A percentile compares a stretch with the other conserved stretches of the same genome.
Conservation (phyloP, 2,329 filamentous ascomycete species). For the Pseudopyrenochaeta lycopersici region DNA sequence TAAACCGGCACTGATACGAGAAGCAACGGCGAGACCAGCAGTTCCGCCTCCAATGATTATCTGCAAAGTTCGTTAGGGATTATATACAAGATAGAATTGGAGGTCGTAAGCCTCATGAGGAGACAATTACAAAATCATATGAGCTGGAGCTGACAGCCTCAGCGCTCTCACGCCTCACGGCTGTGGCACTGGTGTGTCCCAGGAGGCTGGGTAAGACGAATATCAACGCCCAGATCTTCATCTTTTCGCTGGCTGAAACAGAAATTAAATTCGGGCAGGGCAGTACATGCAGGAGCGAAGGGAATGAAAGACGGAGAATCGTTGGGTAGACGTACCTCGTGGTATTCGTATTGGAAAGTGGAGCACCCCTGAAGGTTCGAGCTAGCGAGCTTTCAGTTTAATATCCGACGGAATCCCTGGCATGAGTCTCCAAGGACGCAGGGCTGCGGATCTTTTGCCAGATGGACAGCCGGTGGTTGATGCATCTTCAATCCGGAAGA, state of each 20-base stretch:
- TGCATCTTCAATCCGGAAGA: background rate
- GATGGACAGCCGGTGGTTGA: background rate
- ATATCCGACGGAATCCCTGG: background rate
- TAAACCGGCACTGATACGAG: slow-evolving; percentile 44
- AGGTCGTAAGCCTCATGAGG: background rate
- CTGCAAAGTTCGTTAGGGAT: slow-evolving; percentile 9
- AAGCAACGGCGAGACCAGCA: slow-evolving; percentile 40
- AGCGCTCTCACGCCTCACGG: slow-evolving; percentile 2
- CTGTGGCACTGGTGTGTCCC: slow-evolving; percentile 3
- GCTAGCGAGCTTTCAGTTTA: background rate
- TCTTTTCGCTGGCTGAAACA: slow-evolving; percentile 5
- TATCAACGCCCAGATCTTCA: slow-evolving; percentile 10
- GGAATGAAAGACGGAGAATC: background rate
- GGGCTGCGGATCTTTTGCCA: background rate
- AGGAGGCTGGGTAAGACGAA: slow-evolving; percentile 10
- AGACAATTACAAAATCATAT: slow-evolving; percentile 17
- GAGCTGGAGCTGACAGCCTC: background rate
- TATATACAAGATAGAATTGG: background rate
- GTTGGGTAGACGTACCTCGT: background rate
- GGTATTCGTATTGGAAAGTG: slow-evolving; percentile 3
- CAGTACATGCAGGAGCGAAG: background rate
- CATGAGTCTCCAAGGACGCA: background rate
- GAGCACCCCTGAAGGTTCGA: background rate
- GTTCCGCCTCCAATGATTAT: slow-evolving; percentile 36
- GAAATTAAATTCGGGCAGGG: background rate